Evolutionary conservation across 2,329 filamentous ascomycete genomes (phyloP), one percentile per base, ranked within the genome.

Genomic region (Cordyceps tenuipes): DNA sequence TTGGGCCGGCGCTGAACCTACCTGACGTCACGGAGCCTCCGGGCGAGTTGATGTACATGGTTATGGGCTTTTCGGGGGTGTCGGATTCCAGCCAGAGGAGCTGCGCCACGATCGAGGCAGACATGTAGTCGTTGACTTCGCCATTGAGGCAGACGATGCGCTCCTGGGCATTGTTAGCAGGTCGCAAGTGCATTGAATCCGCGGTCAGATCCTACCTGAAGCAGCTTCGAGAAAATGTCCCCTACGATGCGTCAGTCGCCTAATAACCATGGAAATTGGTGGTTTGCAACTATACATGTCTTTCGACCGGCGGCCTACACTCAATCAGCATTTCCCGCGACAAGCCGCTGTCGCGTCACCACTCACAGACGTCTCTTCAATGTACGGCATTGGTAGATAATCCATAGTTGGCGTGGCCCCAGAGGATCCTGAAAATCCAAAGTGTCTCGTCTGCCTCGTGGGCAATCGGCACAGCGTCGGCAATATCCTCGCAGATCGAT

Each of bases 71-170:
- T 60, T 95, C 86, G 3, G 93, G 92, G 69, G 90, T 91, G 70
- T 99, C 94, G 68, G 93, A 94, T 80, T 99, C 95, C 73, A 99
- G 91, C 83, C 92, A 99, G 64, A 99, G 88, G 23, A 99, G 85
- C 72, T 99, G 95, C 1, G 94, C 91, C 31, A 97, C 93, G 64
- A 97, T 91, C 47, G 89, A 90, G n/a, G 94, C 93, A 43, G 91
- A 96, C 66, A 94, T 85, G 47, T 84, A 87, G 70, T 96, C 90
- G 76, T 97, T 89, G 61, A 97, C 91, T 69, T 89, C 82, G 69
- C 93, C 93, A 69, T 96, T 97, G 41, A 97, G 82, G 71, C 90
- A 96, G 69, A 99, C 82, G 69, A 97, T 97, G 64, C 93, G 90
- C 79, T 97, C 93, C 85, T 90, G 39, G 2, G 7, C 4, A 7